Evolutionary conservation across 352 stramenopile species (phyloP).

Genomic region (Elongisporangium prolatum): DNA sequence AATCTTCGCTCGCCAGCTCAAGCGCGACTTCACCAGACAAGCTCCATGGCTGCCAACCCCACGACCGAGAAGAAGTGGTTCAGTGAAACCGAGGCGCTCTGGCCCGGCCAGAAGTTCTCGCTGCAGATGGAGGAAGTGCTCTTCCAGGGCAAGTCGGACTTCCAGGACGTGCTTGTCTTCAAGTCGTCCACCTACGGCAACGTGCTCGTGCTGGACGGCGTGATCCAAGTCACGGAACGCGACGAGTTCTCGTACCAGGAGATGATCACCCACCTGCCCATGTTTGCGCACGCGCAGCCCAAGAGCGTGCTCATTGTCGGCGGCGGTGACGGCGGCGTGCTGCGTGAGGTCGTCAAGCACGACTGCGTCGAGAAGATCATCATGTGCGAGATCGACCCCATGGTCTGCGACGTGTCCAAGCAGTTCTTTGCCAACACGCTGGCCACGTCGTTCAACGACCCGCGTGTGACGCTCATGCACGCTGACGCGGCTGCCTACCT

Average conservation of each 20-base stretch:
- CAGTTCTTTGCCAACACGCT: constrained; percentile 90
- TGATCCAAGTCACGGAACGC: constrained; percentile 98
- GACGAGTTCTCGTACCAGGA: constrained; percentile 99
- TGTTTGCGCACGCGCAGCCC: constrained; percentile 95
- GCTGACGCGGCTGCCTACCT: constrained; percentile 90
- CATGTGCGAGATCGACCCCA: constrained; percentile 99
- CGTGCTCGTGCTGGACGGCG: constrained; percentile 98
- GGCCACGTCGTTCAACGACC: constrained; percentile 94
- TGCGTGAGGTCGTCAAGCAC: constrained; percentile 95
- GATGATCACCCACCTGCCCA: constrained; percentile 98
- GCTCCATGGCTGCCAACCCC: constrained; percentile 26
- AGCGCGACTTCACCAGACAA: constrained; percentile 2
- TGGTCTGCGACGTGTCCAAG: constrained; percentile 96
- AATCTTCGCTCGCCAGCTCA: background rate
- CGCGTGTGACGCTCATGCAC: constrained; percentile 92
- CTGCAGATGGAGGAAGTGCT: constrained; percentile 93
- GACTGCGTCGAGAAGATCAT: constrained; percentile 92
- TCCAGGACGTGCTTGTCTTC: constrained; percentile 99
- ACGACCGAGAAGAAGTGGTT: constrained; percentile 88
- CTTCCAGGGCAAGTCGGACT: constrained; percentile 96
- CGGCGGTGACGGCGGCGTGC: constrained; percentile 96
- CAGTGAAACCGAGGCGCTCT: constrained; percentile 93
- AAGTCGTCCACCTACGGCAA: constrained; percentile 96
- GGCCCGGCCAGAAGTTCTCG: constrained; percentile 90
- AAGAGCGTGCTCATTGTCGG: constrained; percentile 97